These are phyloP conservation scores for Falciphora oryzae DNA, from an alignment of 2,329 filamentous ascomycete genomes.

Conservation along the genomic window DNA sequence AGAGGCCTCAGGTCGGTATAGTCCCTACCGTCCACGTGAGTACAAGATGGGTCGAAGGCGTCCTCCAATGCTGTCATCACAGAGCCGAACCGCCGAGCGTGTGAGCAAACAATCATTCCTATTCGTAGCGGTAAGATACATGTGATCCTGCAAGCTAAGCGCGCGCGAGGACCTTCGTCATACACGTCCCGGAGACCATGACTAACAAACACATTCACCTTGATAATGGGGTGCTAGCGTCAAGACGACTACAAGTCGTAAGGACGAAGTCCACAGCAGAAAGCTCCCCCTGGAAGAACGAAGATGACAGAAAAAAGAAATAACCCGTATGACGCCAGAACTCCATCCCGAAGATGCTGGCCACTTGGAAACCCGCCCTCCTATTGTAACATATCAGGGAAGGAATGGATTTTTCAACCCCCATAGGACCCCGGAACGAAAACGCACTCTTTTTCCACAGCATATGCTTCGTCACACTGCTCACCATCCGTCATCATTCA, in stretches of 20 bases:
- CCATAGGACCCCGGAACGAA: background rate
- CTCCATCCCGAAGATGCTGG: background rate
- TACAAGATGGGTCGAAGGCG: no score
- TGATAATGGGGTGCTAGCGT: background rate
- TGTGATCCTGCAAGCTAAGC: background rate
- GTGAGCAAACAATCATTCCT: background rate
- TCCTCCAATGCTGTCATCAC: background rate
- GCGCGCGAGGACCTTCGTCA: background rate
- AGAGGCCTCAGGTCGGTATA: no score
- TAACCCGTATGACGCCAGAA: background rate
- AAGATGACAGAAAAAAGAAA: background rate
- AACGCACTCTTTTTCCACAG: background rate
- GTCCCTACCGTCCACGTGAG: no score
- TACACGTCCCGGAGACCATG: background rate
- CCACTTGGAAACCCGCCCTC: background rate
- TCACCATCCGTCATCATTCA: background rate
- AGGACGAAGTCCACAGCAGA: no score
- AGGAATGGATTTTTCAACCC: background rate
- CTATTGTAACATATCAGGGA: background rate
- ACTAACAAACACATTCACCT: background rate
- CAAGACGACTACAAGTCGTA: background rate
- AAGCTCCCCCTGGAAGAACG: background rate
- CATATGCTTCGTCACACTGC: background rate
- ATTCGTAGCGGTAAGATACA: constrained; percentile 1
- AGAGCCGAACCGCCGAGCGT: background rate